Conservation (phyloP, 306 rosid genomes). For the Biancaea sappan region DNA sequence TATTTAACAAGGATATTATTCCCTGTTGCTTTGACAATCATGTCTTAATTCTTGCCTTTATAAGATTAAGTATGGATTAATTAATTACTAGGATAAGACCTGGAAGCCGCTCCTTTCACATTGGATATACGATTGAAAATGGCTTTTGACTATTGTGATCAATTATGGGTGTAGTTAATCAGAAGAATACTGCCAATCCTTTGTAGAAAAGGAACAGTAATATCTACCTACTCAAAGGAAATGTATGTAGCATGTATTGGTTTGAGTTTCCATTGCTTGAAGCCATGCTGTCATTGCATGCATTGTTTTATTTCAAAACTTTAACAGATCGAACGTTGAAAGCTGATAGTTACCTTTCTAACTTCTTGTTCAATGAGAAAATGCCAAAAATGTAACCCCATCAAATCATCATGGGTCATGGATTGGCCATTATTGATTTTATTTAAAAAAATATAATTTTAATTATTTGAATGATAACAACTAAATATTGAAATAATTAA, state of each 20-base stretch:
- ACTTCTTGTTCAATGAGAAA: conserved; percentile 1
- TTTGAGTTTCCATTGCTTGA: background rate
- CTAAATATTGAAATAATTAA: too few relatives aligned
- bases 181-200: conserved; percentile 14
- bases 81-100: background rate
- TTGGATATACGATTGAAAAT: background rate
- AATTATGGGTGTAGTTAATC: background rate
- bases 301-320: background rate
- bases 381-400: too few relatives aligned
- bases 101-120: background rate
- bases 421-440: too few relatives aligned
- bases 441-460: too few relatives aligned
- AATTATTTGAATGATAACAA: too few relatives aligned
- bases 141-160: background rate
- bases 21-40: background rate
- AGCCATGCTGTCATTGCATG: background rate
- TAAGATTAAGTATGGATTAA: background rate
- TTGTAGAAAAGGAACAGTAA: conserved; percentile 22
- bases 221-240: background rate
- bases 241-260: too few relatives aligned
- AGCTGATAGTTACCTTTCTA: background rate
- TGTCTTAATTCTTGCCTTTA: background rate
- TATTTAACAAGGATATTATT: background rate
- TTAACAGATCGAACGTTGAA: too few relatives aligned
- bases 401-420: too few relatives aligned